Base-by-base conservation (phyloP, 371 early-diverging fungal genomes). In the Smittium culicis region DNA sequence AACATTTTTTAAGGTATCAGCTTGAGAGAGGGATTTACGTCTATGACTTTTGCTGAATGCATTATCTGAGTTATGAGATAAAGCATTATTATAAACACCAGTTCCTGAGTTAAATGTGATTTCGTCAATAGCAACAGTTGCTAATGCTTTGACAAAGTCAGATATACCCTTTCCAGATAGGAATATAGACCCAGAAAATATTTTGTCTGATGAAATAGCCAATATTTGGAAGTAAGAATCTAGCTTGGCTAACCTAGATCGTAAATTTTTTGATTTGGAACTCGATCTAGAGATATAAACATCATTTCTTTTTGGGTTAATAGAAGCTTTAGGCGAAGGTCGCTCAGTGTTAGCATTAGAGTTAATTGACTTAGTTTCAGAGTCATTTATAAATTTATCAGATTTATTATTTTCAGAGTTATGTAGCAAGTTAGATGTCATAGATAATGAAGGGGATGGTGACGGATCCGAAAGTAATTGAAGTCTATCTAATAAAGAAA, bases 81-180 rank as follows among this genome's bases (percentile, higher is more conserved):
- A 45, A 11, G 45, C 45, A 45, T 45, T 20, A 20, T 20, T 60
- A 63, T 66, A 66, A 11, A 61, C 1, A 8, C 56, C 17, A 16
- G 67, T 5, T 5, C 24, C 17, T 45, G 33, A 35, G 25, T 32
- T 64, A 5, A 86, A 82, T 0, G 85, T 80, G 55, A 96, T 90
- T 70, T 93, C 96, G 66, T 91, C 90, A 90, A 89, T 89, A 8
- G 93, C 91, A 0, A 88, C 88, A 29, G 81, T 80, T 71, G 92
- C 89, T 59, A 96, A 80, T 1, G 92, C 90, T 1, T 86, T 80
- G 0, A 93, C 91, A 80, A 96, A 94, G 64, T 92, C 88, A 34
- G 90, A 88, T 64, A 96, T 94, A 5, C 76, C 79, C 32, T 71
- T 56, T 0, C 79, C 81, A 16, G 78, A 77, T 35, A 82, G 69